These are phyloP conservation scores for Elsinoe australis DNA, from an alignment of 2,329 filamentous ascomycete species.

Conservation along the genomic window DNA sequence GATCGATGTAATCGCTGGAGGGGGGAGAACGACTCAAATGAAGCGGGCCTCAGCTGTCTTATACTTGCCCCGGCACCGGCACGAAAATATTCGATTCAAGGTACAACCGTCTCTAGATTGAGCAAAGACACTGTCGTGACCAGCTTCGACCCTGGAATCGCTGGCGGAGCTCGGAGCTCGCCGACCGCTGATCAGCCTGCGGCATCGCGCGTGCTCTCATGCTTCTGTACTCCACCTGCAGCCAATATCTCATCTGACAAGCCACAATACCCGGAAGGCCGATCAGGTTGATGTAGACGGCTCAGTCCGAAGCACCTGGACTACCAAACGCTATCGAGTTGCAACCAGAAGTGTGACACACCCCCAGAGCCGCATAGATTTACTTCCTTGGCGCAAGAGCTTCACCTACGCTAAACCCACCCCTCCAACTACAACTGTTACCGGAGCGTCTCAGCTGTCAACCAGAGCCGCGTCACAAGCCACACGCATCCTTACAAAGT, in stretches of 20 bases:
- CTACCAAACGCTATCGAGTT: background rate
- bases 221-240: conserved; percentile 15
- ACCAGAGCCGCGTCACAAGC: background rate
- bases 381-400: conserved; percentile 12
- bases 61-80: background rate
- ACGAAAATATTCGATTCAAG: conserved; percentile 4
- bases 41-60: background rate
- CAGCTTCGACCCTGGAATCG: background rate
- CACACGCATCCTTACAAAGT: background rate
- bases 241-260: conserved; percentile 17
- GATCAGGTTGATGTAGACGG: background rate
- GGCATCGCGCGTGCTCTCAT: background rate
- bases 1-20: no score
- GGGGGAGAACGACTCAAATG: background rate
- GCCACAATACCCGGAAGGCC: background rate
- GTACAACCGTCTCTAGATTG: background rate
- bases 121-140: conserved; percentile 10
- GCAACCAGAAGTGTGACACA: background rate
- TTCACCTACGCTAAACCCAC: conserved; percentile 6
- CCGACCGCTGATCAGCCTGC: no score
- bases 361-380: background rate
- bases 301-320: background rate
- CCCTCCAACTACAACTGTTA: background rate
- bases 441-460: background rate
- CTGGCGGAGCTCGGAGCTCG: conserved; percentile 2